These are phyloP conservation scores for Eucalyptus erythrocorys DNA, from an alignment of 345 rosid genomes.

Conservation along the genomic window DNA sequence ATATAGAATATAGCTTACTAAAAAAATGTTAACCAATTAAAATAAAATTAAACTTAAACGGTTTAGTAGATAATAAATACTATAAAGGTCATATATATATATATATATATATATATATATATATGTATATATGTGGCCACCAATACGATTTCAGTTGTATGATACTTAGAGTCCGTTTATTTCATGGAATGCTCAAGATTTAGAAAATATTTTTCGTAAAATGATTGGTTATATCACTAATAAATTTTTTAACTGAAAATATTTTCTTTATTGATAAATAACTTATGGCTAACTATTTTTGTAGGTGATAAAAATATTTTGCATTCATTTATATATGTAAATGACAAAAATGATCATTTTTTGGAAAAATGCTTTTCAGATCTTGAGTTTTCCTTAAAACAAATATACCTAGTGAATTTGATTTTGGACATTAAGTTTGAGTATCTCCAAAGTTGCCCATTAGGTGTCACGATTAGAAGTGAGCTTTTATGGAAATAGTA, in stretches of 20 bases:
- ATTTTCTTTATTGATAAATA: too few relatives aligned
- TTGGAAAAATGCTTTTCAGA: too few relatives aligned
- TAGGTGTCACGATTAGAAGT: neutral
- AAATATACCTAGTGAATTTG: neutral
- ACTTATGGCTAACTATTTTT: too few relatives aligned
- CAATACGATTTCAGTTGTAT: neutral
- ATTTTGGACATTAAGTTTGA: neutral
- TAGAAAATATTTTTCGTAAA: too few relatives aligned
- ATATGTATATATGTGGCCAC: neutral
- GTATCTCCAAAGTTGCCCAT: neutral
- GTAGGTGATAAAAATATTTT: too few relatives aligned
- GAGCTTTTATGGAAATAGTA: neutral
- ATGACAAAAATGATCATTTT: rapidly evolving
- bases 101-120: too few relatives aligned
- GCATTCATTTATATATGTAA: too few relatives aligned
- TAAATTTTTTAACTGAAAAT: too few relatives aligned
- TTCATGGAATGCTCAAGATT: too few relatives aligned
- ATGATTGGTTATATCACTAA: too few relatives aligned
- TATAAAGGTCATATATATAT: neutral
- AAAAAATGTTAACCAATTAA: neutral
- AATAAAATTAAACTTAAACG: neutral
- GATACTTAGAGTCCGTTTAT: neutral
- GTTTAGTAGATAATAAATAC: neutral
- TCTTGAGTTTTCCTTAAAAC: too few relatives aligned
- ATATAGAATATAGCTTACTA: neutral